Conservation (phyloP, 106 monocot genomes). For the Xerophyta viscosa region DNA sequence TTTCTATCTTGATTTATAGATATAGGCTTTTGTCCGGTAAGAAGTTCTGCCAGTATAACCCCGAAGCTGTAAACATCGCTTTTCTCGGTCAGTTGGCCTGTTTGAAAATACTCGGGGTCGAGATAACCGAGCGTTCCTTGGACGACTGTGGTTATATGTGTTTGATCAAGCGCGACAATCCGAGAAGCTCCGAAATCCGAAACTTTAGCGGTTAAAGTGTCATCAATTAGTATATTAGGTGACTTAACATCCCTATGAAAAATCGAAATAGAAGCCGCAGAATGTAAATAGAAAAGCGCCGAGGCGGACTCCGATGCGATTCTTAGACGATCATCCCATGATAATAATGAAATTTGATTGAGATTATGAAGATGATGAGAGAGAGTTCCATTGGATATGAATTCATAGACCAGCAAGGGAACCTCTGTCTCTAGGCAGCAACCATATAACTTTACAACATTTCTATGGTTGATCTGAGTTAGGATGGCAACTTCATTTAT, state of each 20-base stretch:
- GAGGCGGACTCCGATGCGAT: neutral
- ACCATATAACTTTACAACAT: constrained; percentile 34
- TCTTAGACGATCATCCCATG: constrained; percentile 3
- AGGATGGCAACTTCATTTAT: constrained; percentile 39
- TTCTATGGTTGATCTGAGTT: constrained; percentile 27
- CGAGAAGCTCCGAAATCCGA: constrained; percentile 8
- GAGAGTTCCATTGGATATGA: constrained; percentile 7
- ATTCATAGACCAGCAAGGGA: too few relatives aligned
- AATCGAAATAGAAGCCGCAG: too few relatives aligned
- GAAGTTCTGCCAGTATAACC: constrained; percentile 4
- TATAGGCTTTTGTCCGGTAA: neutral
- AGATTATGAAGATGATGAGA: neutral
- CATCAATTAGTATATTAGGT: neutral
- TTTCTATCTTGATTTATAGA: neutral
- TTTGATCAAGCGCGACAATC: neutral
- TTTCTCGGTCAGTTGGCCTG: constrained; percentile 3
- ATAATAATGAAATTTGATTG: neutral
- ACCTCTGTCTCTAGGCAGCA: constrained; percentile 39
- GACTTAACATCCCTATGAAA: constrained; percentile 11
- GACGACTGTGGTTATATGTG: neutral
- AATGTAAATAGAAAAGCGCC: constrained; percentile 3
- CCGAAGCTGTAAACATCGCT: too few relatives aligned
- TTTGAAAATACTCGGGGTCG: constrained; percentile 10
- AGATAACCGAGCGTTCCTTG: constrained; percentile 10
- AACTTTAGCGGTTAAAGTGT: neutral